A percentile compares a stretch with the other conserved stretches of the same genome.
phyloP scores from a whole-genome alignment of 2,329 filamentous ascomycete species.

The Byssoonygena ceratinophila region DNA sequence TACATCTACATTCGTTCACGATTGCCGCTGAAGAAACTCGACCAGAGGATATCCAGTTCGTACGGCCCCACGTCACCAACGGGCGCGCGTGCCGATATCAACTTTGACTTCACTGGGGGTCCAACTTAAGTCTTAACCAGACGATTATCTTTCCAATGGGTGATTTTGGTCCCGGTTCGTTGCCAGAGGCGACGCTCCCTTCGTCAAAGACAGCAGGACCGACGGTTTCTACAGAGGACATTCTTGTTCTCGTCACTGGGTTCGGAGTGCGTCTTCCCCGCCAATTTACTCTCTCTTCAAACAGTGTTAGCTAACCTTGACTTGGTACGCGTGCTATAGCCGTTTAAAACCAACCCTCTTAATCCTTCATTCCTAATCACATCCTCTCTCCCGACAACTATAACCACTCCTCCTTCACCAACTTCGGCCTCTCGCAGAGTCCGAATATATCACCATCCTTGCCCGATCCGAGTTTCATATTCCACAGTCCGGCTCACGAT shows the following conservation, averaged over 20 bases:
- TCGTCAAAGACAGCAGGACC: neutral
- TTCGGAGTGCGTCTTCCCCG: conserved; percentile 31
- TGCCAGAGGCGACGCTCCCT: conserved; percentile 19
- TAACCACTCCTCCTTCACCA: conserved; percentile 37
- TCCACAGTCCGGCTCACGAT: conserved; percentile 52
- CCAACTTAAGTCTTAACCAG: neutral
- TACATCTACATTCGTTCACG: neutral
- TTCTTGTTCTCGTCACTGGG: conserved; percentile 40
- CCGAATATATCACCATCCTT: conserved; percentile 45
- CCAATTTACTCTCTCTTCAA: neutral
- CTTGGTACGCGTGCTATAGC: conserved; percentile 41
- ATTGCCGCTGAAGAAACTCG: neutral
- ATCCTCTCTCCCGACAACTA: conserved; percentile 52
- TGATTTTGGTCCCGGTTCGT: conserved; percentile 11
- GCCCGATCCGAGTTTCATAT: conserved; percentile 63
- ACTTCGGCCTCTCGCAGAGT: conserved; percentile 25
- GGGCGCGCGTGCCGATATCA: neutral
- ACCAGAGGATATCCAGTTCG: neutral
- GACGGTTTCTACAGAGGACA: conserved; percentile 30
- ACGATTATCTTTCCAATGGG: too few relatives aligned
- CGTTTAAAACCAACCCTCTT: conserved; percentile 61
- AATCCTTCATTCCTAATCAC: conserved; percentile 80
- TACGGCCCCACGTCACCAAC: neutral
- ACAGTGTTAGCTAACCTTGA: neutral
- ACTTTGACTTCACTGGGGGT: neutral